Conservation (phyloP, 768 basidiomycete genomes). For the Epithele typhae region DNA sequence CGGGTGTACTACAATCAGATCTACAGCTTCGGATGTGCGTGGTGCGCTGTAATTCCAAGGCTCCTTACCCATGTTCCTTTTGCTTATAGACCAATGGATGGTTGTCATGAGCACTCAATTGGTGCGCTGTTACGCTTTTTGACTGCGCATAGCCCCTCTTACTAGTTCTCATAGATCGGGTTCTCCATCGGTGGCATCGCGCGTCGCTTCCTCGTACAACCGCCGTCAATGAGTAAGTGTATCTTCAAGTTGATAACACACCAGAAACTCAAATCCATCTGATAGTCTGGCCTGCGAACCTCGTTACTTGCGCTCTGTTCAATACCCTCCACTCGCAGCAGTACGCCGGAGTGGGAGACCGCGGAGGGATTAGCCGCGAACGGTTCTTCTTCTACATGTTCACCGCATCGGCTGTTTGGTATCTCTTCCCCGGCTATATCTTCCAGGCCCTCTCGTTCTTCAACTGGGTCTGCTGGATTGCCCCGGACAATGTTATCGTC, state of each 20-base stretch:
- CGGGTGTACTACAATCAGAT: conserved; percentile 60
- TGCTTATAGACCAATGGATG: conserved; percentile 65
- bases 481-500: conserved; percentile 34
- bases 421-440: conserved; percentile 69
- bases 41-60: no score
- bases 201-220: conserved; percentile 70
- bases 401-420: conserved; percentile 54
- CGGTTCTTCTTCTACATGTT: conserved; percentile 73
- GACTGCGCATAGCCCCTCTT: no score
- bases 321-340: conserved; percentile 73
- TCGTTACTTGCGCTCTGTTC: conserved; percentile 72
- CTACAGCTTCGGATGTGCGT: conserved; percentile 44
- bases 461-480: conserved; percentile 71
- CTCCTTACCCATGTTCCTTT: no score
- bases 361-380: conserved; percentile 65
- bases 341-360: conserved; percentile 58
- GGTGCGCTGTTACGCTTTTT: conserved; percentile 41
- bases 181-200: conserved; percentile 78
- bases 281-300: conserved; percentile 66
- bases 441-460: conserved; percentile 82
- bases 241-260: not conserved
- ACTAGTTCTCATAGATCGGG: no score
- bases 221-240: conserved; percentile 41
- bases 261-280: not conserved
- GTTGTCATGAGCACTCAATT: conserved; percentile 72